phyloP scores from a whole-genome alignment of 129 eudicot genomes.

The Mikania micrantha region DNA sequence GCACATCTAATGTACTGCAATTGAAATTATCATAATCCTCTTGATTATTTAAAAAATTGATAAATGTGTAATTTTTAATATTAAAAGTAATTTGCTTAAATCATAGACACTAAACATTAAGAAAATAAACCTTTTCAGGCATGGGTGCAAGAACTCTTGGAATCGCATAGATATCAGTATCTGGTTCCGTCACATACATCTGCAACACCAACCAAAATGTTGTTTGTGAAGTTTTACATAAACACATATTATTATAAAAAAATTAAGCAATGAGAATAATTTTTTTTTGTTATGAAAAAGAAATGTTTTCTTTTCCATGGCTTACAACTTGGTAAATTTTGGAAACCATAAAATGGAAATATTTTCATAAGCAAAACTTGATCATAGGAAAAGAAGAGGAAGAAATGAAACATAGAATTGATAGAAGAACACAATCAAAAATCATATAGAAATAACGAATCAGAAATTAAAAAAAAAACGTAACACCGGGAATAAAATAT shows the following conservation, averaged over 20 bases:
- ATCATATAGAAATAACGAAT: too few relatives aligned
- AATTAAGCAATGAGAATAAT: too few relatives aligned
- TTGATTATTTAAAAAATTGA: background rate
- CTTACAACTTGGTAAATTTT: background rate
- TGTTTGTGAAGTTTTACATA: background rate
- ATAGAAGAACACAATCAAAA: too few relatives aligned
- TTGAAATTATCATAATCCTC: background rate
- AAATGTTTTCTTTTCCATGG: background rate
- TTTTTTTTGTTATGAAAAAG: background rate
- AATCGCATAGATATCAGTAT: slow-evolving; percentile 88
- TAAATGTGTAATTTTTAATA: background rate
- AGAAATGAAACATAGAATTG: too few relatives aligned
- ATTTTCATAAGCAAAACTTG: background rate
- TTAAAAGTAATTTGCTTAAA: background rate
- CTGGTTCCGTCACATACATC: slow-evolving; percentile 99
- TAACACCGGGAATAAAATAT: too few relatives aligned
- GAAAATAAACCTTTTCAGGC: slow-evolving; percentile 72
- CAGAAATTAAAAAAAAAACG: too few relatives aligned
- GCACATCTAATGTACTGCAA: slow-evolving; percentile 95
- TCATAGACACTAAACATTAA: background rate
- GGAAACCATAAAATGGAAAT: background rate
- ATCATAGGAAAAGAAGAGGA: too few relatives aligned
- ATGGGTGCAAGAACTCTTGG: slow-evolving; percentile 96
- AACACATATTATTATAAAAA: background rate
- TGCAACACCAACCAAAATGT: slow-evolving; percentile 28